phyloP scores from a whole-genome alignment of 345 rosid genomes.

The Camelina neglecta region DNA sequence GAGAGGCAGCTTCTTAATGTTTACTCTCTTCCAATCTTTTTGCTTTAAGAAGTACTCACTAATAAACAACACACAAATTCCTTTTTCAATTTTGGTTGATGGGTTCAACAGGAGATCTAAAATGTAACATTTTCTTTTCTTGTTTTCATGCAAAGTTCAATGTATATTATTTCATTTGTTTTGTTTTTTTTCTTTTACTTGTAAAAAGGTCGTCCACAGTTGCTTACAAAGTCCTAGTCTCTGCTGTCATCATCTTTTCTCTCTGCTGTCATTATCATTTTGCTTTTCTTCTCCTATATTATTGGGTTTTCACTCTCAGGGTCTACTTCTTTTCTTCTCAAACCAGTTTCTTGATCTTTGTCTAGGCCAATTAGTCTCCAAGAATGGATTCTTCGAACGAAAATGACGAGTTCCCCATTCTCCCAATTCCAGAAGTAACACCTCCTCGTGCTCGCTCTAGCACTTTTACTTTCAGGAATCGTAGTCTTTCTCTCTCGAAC shows the following conservation, averaged over 20 bases:
- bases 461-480: conserved; percentile 48
- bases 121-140: no score
- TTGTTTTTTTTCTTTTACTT: no score
- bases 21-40: conserved; percentile 12
- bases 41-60: background rate
- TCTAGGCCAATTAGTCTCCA: background rate
- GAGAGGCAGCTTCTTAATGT: background rate
- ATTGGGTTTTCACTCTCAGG: background rate
- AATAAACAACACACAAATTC: background rate
- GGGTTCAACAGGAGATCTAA: background rate
- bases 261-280: background rate
- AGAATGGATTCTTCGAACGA: conserved; percentile 24
- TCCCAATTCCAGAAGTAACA: conserved; percentile 20
- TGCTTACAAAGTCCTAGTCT: background rate
- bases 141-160: no score
- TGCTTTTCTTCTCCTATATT: background rate
- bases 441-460: conserved; percentile 37
- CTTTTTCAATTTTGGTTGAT: conserved; percentile 22
- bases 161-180: no score
- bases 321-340: no score
- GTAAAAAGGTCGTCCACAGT: no score
- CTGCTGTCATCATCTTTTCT: background rate
- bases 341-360: no score
- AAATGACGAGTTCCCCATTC: conserved; percentile 27
- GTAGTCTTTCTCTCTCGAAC: conserved; percentile 66